Evolutionary conservation across 2,329 filamentous ascomycete genomes (phyloP), one percentile per base, ranked within the genome.

Genomic region (Dactylonectria estremocensis): DNA sequence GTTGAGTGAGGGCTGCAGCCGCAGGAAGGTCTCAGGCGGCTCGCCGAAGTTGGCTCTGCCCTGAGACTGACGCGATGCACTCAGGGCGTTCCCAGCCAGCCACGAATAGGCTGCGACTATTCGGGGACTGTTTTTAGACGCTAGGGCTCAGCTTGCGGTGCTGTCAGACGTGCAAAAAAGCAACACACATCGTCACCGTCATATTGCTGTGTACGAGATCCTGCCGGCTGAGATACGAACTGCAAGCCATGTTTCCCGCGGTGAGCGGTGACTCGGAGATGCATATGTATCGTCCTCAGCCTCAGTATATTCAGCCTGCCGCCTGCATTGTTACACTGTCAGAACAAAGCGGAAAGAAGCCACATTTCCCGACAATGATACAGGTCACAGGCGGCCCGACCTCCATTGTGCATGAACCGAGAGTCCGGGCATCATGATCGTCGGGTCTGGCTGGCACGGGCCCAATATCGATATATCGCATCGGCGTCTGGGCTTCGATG

Each of bases 41-140:
- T 45, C 18, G 16, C 35, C 22, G 35, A 50, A 31, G 45, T 24
- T 57, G 64, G 58, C 53, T 43, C 52, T 60, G 58, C 53, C 56
- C 49, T 61, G 58, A 66, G 64, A 66, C 64, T 53, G 64, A 61
- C 46, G 35, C 64, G 53, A 48, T 57, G 45, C 35, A 37, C 56
- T 40, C n/a, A 31, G 28, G 24, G 24, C 35, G 35, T 16, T 46
- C 50, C 18, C 35, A 46, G 52, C 40, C 35, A 58, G 64, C 64
- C 52, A 53, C 46, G 35, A 14, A 10, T 10, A 56, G 46, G 37
- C 24, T 46, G 37, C 35, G 40, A 28, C 35, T 31, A 35, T 28
- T 33, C 16, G 1, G 16, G 40, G 50, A 52, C 43, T 66, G 37
- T 56, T 18, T 31, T n/a, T 28, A 35, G 55, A 55, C 48, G 62